phyloP scores from a whole-genome alignment of 345 rosid genomes.

The rapeseed (Brassica napus) region DNA sequence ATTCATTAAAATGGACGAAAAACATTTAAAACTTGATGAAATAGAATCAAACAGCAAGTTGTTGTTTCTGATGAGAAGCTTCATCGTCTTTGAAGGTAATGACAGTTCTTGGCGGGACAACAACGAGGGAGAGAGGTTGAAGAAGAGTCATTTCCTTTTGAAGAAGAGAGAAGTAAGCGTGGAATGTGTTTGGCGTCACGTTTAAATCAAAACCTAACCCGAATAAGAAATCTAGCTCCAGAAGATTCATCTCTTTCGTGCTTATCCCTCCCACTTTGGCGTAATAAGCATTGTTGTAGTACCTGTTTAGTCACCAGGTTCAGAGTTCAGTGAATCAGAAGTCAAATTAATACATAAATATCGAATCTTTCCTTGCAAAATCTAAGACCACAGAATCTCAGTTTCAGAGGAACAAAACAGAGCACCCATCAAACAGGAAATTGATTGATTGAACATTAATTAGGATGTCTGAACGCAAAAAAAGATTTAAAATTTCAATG shows the following conservation, averaged over 20 bases:
- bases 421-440: too few relatives aligned
- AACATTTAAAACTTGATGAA: not conserved
- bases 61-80: constrained; percentile 58
- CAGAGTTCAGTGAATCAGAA: not conserved
- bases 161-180: constrained; percentile 64
- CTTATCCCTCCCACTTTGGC: constrained; percentile 96
- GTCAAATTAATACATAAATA: constrained; percentile 4
- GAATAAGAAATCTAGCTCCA: constrained; percentile 84
- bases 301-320: constrained; percentile 42
- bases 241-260: constrained; percentile 78
- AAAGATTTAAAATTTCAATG: not conserved
- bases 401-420: too few relatives aligned
- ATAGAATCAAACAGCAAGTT: constrained; percentile 52
- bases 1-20: constrained; percentile 14
- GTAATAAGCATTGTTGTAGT: constrained; percentile 87
- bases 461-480: not conserved
- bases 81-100: constrained; percentile 68
- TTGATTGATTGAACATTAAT: too few relatives aligned
- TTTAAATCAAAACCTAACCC: constrained; percentile 77
- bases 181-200: constrained; percentile 77
- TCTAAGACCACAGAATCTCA: too few relatives aligned
- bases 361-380: not conserved
- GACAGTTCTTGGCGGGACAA: constrained; percentile 40
- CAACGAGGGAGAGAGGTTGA: constrained; percentile 45
- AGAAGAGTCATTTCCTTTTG: constrained; percentile 63